Evolutionary conservation across 2,329 filamentous ascomycete species (phyloP).

Genomic region (Alternaria sp.): DNA sequence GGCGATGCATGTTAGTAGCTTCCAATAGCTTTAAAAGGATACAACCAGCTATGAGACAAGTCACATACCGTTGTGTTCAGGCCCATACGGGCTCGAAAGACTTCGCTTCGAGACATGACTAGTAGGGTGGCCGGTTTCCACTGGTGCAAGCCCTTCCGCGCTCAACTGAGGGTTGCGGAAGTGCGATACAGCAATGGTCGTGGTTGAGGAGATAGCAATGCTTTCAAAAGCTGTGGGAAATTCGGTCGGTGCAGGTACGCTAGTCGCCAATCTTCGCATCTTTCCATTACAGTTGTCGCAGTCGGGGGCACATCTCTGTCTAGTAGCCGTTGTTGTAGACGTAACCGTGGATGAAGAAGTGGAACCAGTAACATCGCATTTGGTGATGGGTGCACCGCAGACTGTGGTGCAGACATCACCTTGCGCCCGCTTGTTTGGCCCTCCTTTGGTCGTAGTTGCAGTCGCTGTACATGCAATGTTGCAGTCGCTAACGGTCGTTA

Average conservation of each 20-base stretch:
- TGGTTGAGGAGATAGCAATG: not conserved
- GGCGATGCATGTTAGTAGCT: not conserved
- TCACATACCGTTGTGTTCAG: not conserved
- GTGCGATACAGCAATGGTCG: not conserved
- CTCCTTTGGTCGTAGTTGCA: not conserved
- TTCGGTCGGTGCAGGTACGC: not conserved
- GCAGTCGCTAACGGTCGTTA: not conserved
- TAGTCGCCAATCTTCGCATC: not conserved
- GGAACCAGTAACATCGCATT: not conserved
- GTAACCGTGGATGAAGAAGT: not conserved
- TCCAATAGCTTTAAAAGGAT: not conserved
- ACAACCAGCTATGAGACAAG: not conserved
- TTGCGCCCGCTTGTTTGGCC: not conserved
- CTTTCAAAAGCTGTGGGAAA: not conserved
- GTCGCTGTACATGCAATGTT: not conserved
- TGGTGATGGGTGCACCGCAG: not conserved
- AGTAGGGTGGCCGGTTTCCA: not conserved
- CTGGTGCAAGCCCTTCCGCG: not conserved
- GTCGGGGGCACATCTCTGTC: not conserved
- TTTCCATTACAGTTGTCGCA: not conserved
- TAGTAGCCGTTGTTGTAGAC: not conserved
- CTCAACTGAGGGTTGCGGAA: not conserved
- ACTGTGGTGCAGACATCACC: not conserved
- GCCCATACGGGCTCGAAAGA: not conserved
- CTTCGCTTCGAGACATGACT: not conserved